phyloP scores from a whole-genome alignment of 1,284 basidiomycete genomes.

The Cerioporus squamosus region DNA sequence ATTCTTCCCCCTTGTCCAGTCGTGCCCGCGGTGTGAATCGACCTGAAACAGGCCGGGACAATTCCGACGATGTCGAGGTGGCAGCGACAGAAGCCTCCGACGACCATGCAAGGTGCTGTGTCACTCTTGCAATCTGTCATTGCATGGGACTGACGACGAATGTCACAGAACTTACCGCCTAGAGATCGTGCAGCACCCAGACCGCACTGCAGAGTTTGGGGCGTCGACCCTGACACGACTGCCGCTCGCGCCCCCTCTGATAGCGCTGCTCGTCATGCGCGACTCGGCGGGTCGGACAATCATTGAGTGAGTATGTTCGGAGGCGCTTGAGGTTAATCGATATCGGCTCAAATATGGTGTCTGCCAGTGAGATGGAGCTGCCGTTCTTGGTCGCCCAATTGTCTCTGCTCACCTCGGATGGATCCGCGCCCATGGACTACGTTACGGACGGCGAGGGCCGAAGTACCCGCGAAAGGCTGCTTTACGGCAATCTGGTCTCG shows the following conservation, averaged over 20 bases:
- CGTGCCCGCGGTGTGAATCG: slow-evolving; percentile 22
- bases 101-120: slow-evolving; percentile 12
- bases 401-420: slow-evolving; percentile 70
- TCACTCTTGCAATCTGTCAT: neutral
- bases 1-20: slow-evolving; percentile 16
- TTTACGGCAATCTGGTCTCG: slow-evolving; percentile 87
- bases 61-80: slow-evolving; percentile 14
- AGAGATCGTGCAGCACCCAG: slow-evolving; percentile 81
- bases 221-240: slow-evolving; percentile 75
- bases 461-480: slow-evolving; percentile 55
- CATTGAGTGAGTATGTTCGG: slow-evolving; percentile 60
- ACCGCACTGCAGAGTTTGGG: slow-evolving; percentile 80
- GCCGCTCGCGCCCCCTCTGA: slow-evolving; percentile 79
- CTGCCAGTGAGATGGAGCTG: slow-evolving; percentile 72
- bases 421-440: slow-evolving; percentile 59
- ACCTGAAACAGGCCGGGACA: neutral
- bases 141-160: slow-evolving; percentile 4
- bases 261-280: slow-evolving; percentile 77
- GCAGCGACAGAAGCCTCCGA: slow-evolving; percentile 10
- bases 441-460: slow-evolving; percentile 50
- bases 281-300: slow-evolving; percentile 69
- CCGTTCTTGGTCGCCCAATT: slow-evolving; percentile 85
- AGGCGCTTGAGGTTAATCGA: slow-evolving; percentile 5
- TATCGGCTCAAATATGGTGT: slow-evolving; percentile 12
- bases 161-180: slow-evolving; percentile 66